Base-by-base conservation (phyloP, 768 basidiomycete species). In the Russula dissimulans region DNA sequence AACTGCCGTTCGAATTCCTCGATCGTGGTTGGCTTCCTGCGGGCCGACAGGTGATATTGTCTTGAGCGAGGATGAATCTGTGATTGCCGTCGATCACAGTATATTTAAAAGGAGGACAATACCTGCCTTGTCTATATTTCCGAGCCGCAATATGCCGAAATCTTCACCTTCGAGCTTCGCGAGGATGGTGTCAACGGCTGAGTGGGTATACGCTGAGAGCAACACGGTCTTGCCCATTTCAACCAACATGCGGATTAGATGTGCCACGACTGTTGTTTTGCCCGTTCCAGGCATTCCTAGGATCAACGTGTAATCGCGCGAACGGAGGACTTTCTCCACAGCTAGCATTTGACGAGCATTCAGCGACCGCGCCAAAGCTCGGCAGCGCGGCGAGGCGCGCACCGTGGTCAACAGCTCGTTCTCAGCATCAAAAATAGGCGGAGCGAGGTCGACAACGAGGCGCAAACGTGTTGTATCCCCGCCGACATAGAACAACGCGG, bases 221-320 rank as follows among this genome's bases (percentile, higher is more conserved):
- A 99, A 73, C 5, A 98, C 90, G 0, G 82, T 89, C 77, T 97
- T 95, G 7, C 91, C 91, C 73, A 84, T 76, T 42, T 72, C 79
- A 1, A 94, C 91, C 14, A 98, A 73, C 50, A 80, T 80, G 67
- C 82, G 80, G 69, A 98, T 94, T 50, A 97, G 80, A 36, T 91
- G 86, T 1, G 90, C 91, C 62, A 97, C 89, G 4, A 97, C 89
- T 1, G 93, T 95, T 45, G 95, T 97, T 74, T 99, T 99, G 8
- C 97, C 95, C 4, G 95, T 98, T 0, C 97, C 97, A 8, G 97
- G 97, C 97, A 98, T 97, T 15, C 97, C 97, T 7, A 98, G 77
- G 31, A 99, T 82, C 58, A 98, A 74, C 1, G 95, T 87, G 69
- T 97, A 99, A 71, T 99, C 94, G 59, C 81, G 76, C 2, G 97